A percentile compares a stretch with the other conserved stretches of the same genome.
Evolutionary conservation across 1,284 basidiomycete species (phyloP).

Genomic region (Cutaneotrichosporon cyanovorans): DNA sequence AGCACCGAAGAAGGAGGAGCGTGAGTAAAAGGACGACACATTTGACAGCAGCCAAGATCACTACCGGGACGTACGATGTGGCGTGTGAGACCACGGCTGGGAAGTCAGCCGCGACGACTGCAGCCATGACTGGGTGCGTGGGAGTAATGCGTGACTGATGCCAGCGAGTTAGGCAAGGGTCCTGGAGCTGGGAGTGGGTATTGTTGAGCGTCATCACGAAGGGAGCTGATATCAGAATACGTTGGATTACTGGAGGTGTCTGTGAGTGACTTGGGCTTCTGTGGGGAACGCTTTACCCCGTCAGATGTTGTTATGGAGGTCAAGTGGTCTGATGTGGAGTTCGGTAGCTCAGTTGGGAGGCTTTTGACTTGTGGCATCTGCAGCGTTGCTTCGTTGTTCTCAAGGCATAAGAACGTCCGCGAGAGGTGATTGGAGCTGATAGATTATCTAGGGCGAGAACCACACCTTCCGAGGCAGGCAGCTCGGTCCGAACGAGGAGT

Average conservation of each 20-base stretch:
- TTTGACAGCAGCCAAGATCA: background rate
- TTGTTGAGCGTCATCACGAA: too few relatives aligned
- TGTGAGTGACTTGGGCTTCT: too few relatives aligned
- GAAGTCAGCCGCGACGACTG: background rate
- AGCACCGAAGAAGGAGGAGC: background rate
- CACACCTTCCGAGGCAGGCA: constrained; percentile 33
- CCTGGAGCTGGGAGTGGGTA: constrained; percentile 26
- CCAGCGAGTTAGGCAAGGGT: constrained; percentile 32
- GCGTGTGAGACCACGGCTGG: background rate
- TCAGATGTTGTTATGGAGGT: too few relatives aligned
- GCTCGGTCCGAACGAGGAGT: constrained; percentile 34
- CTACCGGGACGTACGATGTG: background rate
- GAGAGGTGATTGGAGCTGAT: background rate
- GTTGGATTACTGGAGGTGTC: background rate
- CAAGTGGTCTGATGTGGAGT: too few relatives aligned
- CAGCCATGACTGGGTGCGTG: constrained; percentile 22
- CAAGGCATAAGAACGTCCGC: constrained; percentile 1
- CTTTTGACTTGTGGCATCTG: too few relatives aligned
- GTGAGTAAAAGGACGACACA: too few relatives aligned
- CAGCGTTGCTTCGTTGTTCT: too few relatives aligned
- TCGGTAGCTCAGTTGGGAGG: too few relatives aligned
- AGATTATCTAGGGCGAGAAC: constrained; percentile 27
- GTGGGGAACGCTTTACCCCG: too few relatives aligned
- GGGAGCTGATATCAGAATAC: too few relatives aligned
- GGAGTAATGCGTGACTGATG: background rate